These are phyloP conservation scores for Arthrocladium fulminans DNA, from an alignment of 2,329 filamentous ascomycete species.

Conservation along the genomic window DNA sequence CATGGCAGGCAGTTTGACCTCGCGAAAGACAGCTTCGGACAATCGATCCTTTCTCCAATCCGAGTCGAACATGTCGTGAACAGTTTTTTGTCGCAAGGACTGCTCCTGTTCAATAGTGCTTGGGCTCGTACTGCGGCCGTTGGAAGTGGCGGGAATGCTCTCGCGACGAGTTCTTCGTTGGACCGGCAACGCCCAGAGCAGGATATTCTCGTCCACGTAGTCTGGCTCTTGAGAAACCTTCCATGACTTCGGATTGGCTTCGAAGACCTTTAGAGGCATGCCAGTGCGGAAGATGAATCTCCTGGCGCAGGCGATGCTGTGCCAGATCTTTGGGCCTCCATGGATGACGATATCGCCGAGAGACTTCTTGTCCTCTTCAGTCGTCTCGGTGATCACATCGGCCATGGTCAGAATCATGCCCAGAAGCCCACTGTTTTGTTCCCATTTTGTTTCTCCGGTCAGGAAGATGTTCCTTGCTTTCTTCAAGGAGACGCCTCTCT, in stretches of 20 bases:
- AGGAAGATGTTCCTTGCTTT: conserved; percentile 73
- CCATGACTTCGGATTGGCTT: conserved; percentile 43
- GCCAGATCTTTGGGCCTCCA: conserved; percentile 69
- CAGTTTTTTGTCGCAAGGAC: conserved; percentile 50
- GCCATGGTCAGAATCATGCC: conserved; percentile 80
- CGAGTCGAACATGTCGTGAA: conserved; percentile 72
- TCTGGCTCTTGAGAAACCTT: conserved; percentile 46
- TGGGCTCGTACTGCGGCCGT: neutral
- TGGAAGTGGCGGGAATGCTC: conserved; percentile 25
- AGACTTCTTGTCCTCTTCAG: conserved; percentile 16
- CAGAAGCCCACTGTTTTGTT: conserved; percentile 67
- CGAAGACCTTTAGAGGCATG: conserved; percentile 61
- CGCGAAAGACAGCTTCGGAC: conserved; percentile 54
- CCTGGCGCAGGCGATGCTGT: conserved; percentile 72
- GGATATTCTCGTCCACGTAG: conserved; percentile 66
- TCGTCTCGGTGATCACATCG: conserved; percentile 45
- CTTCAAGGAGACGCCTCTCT: conserved; percentile 56
- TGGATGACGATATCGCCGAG: conserved; percentile 36
- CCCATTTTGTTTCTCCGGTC: conserved; percentile 68
- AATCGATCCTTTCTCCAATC: conserved; percentile 65
- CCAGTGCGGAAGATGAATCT: conserved; percentile 80
- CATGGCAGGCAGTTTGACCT: conserved; percentile 59
- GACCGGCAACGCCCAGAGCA: conserved; percentile 74
- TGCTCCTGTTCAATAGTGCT: conserved; percentile 30
- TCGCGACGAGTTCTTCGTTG: conserved; percentile 20